Evolutionary conservation across 805 yeast species (phyloP), one percentile per base, ranked within the genome.

Genomic region (Jamesozyma rosinii): DNA sequence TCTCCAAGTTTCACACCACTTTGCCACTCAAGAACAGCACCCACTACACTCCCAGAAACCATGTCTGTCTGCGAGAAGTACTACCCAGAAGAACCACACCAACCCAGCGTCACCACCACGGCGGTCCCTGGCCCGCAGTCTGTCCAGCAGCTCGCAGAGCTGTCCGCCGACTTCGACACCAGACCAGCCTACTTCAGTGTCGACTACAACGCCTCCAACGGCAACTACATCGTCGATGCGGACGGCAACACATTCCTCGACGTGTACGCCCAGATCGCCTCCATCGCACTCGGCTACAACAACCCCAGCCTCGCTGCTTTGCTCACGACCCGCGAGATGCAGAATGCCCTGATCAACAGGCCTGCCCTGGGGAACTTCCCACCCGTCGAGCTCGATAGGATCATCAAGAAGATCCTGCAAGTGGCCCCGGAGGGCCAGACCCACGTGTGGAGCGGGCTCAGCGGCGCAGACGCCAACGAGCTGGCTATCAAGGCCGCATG

Each of bases 11-110:
- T n/a, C n/a, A n/a, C n/a, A n/a, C n/a, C n/a, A n/a, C n/a, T n/a
- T n/a, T n/a, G n/a, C n/a, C n/a, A n/a, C n/a, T n/a, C n/a, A n/a
- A n/a, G n/a, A n/a, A n/a, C n/a, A n/a, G n/a, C n/a, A n/a, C n/a
- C n/a, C n/a, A n/a, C n/a, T n/a, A n/a, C n/a, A n/a, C n/a, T n/a
- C n/a, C n/a, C n/a, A n/a, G n/a, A n/a, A 30, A 30, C 15, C 4
- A 45, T 37, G 47, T 30, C 47, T 49, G 53, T 73, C 80, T 65
- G 76, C 48, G 75, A 70, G 33, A 59, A 64, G 44, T 77, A 79
- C 65, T 88, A 83, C 70, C 95, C 95, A 50, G 58, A 70, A 48
- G 97, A 89, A 69, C 96, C 96, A 50, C 50, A 69, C 29, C 73
- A 65, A 36, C 97, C 97, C 45, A 58, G 59, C 11, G 73, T 86